A percentile compares a stretch with the other conserved stretches of the same genome.
phyloP scores from a whole-genome alignment of 2,329 filamentous ascomycete species.

The Pseudocercospora pini-densiflorae region DNA sequence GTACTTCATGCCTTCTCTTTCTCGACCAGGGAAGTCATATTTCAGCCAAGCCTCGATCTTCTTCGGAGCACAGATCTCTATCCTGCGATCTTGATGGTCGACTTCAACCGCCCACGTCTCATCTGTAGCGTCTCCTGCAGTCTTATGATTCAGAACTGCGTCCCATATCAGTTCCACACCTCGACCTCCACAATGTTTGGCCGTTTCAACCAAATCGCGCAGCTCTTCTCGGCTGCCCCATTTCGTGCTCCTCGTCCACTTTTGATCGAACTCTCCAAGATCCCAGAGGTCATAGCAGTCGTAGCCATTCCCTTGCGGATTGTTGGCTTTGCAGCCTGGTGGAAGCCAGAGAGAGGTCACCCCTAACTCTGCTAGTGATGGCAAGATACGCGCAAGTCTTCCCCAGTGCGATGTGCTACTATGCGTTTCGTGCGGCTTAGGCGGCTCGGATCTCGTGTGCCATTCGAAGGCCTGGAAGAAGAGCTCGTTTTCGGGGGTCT shows the following conservation, averaged over 20 bases:
- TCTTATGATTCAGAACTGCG: conserved; percentile 74
- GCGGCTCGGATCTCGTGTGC: conserved; percentile 62
- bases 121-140: conserved; percentile 69
- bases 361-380: conserved; percentile 53
- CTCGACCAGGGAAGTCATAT: conserved; percentile 67
- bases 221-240: conserved; percentile 71
- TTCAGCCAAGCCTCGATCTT: conserved; percentile 72
- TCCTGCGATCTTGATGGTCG: conserved; percentile 60
- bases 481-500: conserved; percentile 45
- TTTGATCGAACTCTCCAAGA: conserved; percentile 75
- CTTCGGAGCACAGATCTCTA: conserved; percentile 58
- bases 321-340: conserved; percentile 70
- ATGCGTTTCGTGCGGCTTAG: conserved; percentile 33
- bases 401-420: conserved; percentile 53
- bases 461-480: conserved; percentile 76
- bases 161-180: conserved; percentile 69
- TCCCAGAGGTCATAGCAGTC: conserved; percentile 68
- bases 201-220: conserved; percentile 55
- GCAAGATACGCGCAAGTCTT: conserved; percentile 34
- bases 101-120: conserved; percentile 67
- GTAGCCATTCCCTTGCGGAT: conserved; percentile 67
- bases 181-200: conserved; percentile 44
- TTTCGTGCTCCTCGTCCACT: conserved; percentile 66
- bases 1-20: conserved; percentile 55
- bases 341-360: conserved; percentile 70